Base-by-base conservation (phyloP, 495 filamentous ascomycete species). In the Aspergillus egyptiacus region DNA sequence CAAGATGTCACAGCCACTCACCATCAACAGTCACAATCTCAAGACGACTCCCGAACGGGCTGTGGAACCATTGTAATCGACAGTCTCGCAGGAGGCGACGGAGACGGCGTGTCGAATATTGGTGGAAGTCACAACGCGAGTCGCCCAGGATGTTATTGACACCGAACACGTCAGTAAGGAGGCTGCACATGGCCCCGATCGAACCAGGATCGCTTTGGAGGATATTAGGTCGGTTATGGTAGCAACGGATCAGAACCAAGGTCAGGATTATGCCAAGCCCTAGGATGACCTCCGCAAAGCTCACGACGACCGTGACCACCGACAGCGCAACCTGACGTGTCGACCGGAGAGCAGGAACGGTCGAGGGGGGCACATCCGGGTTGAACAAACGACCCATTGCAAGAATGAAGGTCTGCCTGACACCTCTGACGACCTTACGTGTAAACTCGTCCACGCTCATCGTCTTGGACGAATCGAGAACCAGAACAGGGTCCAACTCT, bases 111-210 rank as follows among this genome's bases (percentile, higher is more conserved):
- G 68, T 71, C 10, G 68, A 71, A 23, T 64, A 68, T 38, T 69
- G 63, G 47, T 71, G 65, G 22, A 68, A 65, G 19, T 67, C 68
- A 10, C 33, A 47, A 5, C 56, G 51, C 2, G 68, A 57, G 34
- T 65, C 46, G 6, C 57, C 55, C 1, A 71, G 57, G 22, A 71
- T 51, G 46, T 68, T 69, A 17, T 48, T 50, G 5, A 60, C 51
- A 33, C 61, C 59, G 28, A 71, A 65, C 0, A 71, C 37, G 31
- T 71, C 63, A n/a, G 63, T 63, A 2, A 65, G 53, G 28, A 71
- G 66, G 50, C 66, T 70, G 31, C 66, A 71, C 68, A 71, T 70
- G 27, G 68, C 68, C 7, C 65, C 62, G 30, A 71, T 68, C 0
- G 68, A 69, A 7, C 68, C 62, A 2, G 68, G 68, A 20, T 71